phyloP scores from a whole-genome alignment of 2,329 filamentous ascomycete genomes.

The Cladophialophora immunda region DNA sequence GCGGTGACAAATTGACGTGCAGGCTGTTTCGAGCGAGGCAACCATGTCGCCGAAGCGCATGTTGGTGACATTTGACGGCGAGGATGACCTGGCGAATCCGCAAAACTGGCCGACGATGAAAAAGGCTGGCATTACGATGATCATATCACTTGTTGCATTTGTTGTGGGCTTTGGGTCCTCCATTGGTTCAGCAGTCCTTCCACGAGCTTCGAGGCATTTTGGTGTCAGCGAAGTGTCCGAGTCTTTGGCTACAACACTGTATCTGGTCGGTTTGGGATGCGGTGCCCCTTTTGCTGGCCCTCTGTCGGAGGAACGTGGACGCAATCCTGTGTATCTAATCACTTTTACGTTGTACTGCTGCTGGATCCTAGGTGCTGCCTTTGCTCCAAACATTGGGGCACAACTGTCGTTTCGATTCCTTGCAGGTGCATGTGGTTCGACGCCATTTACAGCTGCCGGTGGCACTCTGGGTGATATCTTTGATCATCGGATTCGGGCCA shows the following conservation, averaged over 20 bases:
- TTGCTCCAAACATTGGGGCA: constrained; percentile 57
- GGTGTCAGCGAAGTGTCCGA: constrained; percentile 55
- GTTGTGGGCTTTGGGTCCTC: constrained; percentile 59
- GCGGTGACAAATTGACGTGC: neutral
- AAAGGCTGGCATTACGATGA: constrained; percentile 47
- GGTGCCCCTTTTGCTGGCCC: constrained; percentile 60
- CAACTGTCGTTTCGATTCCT: constrained; percentile 60
- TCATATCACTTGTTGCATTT: constrained; percentile 54
- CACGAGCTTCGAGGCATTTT: constrained; percentile 50
- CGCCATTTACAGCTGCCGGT: constrained; percentile 48
- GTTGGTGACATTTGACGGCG: neutral
- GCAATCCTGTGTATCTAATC: constrained; percentile 59
- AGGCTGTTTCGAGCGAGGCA: neutral
- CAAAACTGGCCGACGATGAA: constrained; percentile 53
- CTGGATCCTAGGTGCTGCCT: constrained; percentile 57
- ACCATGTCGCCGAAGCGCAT: neutral
- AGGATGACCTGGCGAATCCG: constrained; percentile 48
- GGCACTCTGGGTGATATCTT: constrained; percentile 9
- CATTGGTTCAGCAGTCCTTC: constrained; percentile 58
- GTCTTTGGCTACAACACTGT: constrained; percentile 53
- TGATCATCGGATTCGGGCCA: neutral
- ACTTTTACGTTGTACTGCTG: constrained; percentile 58
- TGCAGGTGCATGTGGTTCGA: constrained; percentile 60
- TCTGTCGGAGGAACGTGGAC: constrained; percentile 58
- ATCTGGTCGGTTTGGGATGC: constrained; percentile 58